Evolutionary conservation across 345 rosid genomes (phyloP), one percentile per base, ranked within the genome.

Genomic region (Brassica cretica): DNA sequence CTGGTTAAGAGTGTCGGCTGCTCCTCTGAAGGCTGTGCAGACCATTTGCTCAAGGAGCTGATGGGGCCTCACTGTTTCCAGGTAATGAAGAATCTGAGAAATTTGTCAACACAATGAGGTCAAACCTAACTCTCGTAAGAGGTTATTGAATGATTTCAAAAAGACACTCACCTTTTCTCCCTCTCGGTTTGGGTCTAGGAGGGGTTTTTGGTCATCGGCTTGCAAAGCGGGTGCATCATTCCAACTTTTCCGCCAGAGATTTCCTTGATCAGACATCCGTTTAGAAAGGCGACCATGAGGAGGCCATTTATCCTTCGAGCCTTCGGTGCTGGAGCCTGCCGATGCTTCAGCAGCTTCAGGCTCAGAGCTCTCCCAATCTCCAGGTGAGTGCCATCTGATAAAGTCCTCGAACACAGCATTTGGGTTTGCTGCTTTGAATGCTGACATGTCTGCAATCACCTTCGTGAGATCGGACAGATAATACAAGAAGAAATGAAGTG

Each of bases 401-500:
- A 95, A 95, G 85, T 95, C 98, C 85, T 95, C 98, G 76, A 95
- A 95, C 25, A 91, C 82, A 55, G 96, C 96, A 79, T 87, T 89
- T 64, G 97, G 96, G 82, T 95, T 95, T 79, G 98, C 98, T 58
- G 99, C 99, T 91, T 95, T 91, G 85, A 95, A 95, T 78, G 97
- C 98, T 41, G 98, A 91, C 98, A 93, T 95, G 82, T 95, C 99
- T 93, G 77, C 66, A 80, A 76, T 29, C 64, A 75, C 35, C 61
- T 64, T 46, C 19, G 64, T 4, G 7, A 75, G 67, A 58, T 80
- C 68, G 70, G 80, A 15, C 66, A 63, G 33, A 39, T 27, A 73
- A 25, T 68, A 37, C 5, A 30, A 56, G 51, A 51, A 24, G 51
- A 72, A 19, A 18, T 18, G 9, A 64, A 69, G 62, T 76, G 51